A percentile compares a stretch with the other conserved stretches of the same genome.
Conservation (phyloP, 176 grass and related monocot genomes). For the Triticum aestivum region DNA sequence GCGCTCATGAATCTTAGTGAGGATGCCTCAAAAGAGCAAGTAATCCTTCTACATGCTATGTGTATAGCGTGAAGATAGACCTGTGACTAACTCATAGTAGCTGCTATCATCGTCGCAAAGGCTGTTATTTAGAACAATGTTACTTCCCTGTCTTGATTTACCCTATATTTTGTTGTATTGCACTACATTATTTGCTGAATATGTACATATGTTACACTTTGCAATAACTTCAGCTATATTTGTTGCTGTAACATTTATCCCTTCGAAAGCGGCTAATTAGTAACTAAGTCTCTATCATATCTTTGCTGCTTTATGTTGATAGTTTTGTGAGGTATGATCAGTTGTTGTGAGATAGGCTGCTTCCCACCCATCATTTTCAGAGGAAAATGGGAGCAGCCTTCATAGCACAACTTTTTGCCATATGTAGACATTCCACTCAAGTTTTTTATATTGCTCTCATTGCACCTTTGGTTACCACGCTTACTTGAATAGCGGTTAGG, state of each 20-base stretch:
- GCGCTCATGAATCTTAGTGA: not conserved
- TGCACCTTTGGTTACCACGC: not conserved
- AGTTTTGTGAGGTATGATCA: not conserved
- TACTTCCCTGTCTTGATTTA: not conserved
- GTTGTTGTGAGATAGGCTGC: not conserved
- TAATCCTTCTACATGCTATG: not conserved
- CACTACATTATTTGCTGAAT: conserved; percentile 14
- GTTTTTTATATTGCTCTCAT: not conserved
- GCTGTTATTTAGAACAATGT: not conserved
- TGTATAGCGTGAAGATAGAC: not conserved
- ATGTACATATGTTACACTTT: not conserved
- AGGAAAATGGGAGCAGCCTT: not conserved
- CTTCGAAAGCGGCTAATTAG: not conserved
- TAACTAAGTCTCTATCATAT: conserved; percentile 9
- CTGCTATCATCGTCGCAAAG: not conserved
- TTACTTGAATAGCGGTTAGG: not conserved
- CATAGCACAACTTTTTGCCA: not conserved
- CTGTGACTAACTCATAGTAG: not conserved
- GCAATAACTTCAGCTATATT: not conserved
- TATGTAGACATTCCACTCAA: not conserved
- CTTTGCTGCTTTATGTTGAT: not conserved
- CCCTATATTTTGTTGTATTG: not conserved
- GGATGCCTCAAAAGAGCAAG: conserved; percentile 7
- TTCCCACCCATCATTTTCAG: not conserved
- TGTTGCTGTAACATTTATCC: not conserved